Conservation (phyloP, 1,284 basidiomycete species). For the Papiliotrema fonsecae region DNA sequence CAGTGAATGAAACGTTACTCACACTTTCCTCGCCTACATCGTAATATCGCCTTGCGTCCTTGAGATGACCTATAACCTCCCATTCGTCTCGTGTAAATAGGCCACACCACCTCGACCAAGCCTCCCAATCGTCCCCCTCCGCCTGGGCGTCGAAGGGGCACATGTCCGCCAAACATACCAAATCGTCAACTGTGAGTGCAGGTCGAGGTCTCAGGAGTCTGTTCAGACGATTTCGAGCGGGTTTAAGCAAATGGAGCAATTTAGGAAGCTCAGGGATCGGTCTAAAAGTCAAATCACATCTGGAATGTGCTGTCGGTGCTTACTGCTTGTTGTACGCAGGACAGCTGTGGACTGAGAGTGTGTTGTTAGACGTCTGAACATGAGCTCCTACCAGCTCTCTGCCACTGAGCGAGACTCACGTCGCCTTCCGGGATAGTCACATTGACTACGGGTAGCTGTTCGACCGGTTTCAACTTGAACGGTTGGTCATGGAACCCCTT, state of each 20-base stretch:
- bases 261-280: too few species aligned
- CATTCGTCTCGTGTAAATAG: conserved; percentile 62
- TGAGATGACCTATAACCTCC: conserved; percentile 61
- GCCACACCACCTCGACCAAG: conserved; percentile 63
- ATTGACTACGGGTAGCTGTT: conserved; percentile 20
- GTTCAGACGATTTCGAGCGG: conserved; percentile 55
- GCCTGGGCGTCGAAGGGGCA: conserved; percentile 68
- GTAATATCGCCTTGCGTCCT: conserved; percentile 74
- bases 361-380: conserved; percentile 59
- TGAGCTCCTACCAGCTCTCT: conserved; percentile 2
- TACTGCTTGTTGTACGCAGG: conserved; percentile 52
- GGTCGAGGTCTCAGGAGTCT: conserved; percentile 53
- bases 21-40: conserved; percentile 57
- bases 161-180: conserved; percentile 61
- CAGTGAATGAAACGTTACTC: conserved; percentile 23
- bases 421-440: conserved; percentile 34
- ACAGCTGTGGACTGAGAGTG: conserved; percentile 66
- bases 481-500: conserved; percentile 22
- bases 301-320: too few species aligned
- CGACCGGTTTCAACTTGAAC: conserved; percentile 15
- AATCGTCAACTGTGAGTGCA: conserved; percentile 57
- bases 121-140: conserved; percentile 46
- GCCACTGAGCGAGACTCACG: conserved; percentile 8
- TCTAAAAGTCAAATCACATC: too few species aligned
- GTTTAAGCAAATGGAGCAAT: conserved; percentile 58